Evolutionary conservation across 148 eudicot species (phyloP).

Genomic region (Silene latifolia): DNA sequence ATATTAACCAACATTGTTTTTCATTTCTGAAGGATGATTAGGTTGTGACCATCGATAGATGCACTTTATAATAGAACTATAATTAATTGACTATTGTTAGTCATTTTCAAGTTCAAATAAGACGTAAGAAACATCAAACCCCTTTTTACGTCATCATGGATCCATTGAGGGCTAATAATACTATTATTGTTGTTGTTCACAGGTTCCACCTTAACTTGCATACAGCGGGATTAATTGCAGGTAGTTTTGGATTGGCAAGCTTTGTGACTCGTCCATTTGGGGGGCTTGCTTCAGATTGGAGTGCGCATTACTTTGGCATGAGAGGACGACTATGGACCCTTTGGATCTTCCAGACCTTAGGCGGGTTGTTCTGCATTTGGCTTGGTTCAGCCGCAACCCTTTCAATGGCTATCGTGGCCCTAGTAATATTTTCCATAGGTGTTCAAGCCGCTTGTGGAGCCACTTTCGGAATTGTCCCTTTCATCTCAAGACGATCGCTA

Average conservation of each 20-base stretch:
- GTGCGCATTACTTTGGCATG: slow-evolving; percentile 1
- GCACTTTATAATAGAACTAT: too few species aligned
- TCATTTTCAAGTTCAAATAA: too few species aligned
- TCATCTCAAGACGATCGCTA: neutral
- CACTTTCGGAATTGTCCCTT: slow-evolving; percentile 7
- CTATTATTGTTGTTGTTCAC: neutral
- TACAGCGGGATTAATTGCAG: slow-evolving; percentile 4
- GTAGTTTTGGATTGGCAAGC: slow-evolving; percentile 7
- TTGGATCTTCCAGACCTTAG: neutral
- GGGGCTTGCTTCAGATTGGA: neutral
- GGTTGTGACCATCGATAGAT: too few species aligned
- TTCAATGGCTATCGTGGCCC: slow-evolving; percentile 1
- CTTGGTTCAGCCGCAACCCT: slow-evolving; percentile 1
- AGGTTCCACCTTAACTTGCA: slow-evolving; percentile 12
- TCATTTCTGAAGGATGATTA: too few species aligned
- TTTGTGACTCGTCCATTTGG: slow-evolving; percentile 9
- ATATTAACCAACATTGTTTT: too few species aligned
- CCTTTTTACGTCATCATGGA: too few species aligned
- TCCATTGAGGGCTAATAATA: neutral
- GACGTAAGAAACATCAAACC: too few species aligned
- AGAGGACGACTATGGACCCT: slow-evolving; percentile 10
- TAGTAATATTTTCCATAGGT: neutral
- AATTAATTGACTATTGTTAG: too few species aligned
- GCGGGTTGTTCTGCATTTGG: slow-evolving; percentile 12
- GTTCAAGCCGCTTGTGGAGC: slow-evolving; percentile 11